These are phyloP conservation scores for Malus orientalis DNA, from an alignment of 306 rosid species.

Conservation along the genomic window DNA sequence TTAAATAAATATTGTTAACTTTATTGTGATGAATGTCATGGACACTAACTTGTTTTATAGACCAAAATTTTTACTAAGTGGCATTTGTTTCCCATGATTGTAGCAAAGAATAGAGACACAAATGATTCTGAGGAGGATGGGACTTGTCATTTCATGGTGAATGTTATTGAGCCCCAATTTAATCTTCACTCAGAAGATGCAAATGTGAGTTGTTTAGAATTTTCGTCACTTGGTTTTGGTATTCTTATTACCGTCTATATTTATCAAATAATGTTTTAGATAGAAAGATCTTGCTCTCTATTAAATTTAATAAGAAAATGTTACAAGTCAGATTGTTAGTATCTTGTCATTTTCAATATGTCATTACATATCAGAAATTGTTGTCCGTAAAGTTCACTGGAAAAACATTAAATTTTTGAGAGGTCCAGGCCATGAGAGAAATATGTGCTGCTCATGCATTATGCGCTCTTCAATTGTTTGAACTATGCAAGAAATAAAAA, in stretches of 20 bases:
- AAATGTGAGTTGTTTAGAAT: conserved; percentile 54
- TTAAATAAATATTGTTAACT: neutral
- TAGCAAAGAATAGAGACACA: conserved; percentile 45
- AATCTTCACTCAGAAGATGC: conserved; percentile 99
- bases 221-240: neutral
- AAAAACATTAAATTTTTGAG: neutral
- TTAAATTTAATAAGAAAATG: neutral
- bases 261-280: neutral
- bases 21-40: neutral
- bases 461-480: neutral
- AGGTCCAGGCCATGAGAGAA: neutral
- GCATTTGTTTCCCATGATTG: conserved; percentile 26
- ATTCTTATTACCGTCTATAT: neutral
- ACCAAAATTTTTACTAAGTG: conserved; percentile 22
- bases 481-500: neutral
- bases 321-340: neutral
- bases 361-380: neutral
- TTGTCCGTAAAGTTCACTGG: neutral
- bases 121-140: conserved; percentile 67
- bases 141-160: conserved; percentile 86
- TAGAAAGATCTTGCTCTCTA: neutral
- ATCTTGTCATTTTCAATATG: neutral
- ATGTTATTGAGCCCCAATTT: conserved; percentile 93
- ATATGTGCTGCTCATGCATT: neutral
- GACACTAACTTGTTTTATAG: neutral